These are phyloP conservation scores for Obelidium mucronatum DNA, from an alignment of 192 early-diverging fungal species.

Conservation along the genomic window DNA sequence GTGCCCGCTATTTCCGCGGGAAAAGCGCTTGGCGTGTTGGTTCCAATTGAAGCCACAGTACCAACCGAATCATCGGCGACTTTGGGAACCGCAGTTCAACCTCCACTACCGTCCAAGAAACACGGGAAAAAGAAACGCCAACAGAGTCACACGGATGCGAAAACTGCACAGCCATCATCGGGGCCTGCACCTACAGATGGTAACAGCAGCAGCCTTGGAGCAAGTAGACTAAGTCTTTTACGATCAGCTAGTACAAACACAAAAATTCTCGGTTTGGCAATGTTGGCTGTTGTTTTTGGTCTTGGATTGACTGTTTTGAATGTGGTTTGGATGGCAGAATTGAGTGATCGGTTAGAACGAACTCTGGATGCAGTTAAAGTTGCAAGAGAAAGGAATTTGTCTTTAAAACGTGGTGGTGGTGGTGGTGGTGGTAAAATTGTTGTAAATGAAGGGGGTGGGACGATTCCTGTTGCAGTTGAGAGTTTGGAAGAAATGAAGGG, in stretches of 20 bases:
- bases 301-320: constrained; percentile 31
- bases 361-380: constrained; percentile 23
- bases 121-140: not conserved
- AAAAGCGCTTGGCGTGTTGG: constrained; percentile 9
- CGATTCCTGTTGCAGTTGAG: not conserved
- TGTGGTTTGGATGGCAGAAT: constrained; percentile 37
- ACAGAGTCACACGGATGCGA: not conserved
- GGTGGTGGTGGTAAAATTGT: not conserved
- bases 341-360: constrained; percentile 27
- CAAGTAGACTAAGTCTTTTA: not conserved
- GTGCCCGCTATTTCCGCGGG: not conserved
- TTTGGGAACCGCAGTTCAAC: not conserved
- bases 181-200: not conserved
- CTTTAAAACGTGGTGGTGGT: no score
- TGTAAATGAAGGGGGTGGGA: not conserved
- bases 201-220: not conserved
- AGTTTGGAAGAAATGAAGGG: not conserved
- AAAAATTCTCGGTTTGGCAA: constrained; percentile 17
- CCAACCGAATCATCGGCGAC: not conserved
- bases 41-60: not conserved
- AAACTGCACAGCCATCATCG: not conserved
- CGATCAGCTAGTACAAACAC: not conserved
- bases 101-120: not conserved
- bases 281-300: constrained; percentile 25
- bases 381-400: not conserved